Percentiles rank a stretch among this genome's conserved stretches.
Evolutionary conservation across 2,329 filamentous ascomycete genomes (phyloP).

Genomic region (Cercospora sp.): DNA sequence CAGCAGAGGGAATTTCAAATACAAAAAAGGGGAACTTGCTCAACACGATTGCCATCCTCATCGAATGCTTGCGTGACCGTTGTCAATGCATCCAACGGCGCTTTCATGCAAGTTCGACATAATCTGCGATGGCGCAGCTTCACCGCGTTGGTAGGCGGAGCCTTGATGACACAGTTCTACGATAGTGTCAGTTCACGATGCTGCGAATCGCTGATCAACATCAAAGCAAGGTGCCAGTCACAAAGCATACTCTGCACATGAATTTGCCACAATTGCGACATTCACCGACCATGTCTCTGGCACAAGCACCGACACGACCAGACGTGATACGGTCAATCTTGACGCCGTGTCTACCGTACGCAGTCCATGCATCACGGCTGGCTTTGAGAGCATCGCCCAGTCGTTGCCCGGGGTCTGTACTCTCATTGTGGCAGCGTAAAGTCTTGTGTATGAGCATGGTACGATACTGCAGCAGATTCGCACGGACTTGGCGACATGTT

Average conservation of each 20-base stretch:
- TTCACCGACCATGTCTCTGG: slow-evolving; percentile 80
- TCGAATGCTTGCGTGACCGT: slow-evolving; percentile 34
- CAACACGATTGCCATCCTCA: slow-evolving; percentile 16
- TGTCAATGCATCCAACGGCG: slow-evolving; percentile 59
- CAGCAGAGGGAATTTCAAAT: neutral
- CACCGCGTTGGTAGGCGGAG: slow-evolving; percentile 66
- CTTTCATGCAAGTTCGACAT: slow-evolving; percentile 71
- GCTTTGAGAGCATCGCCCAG: slow-evolving; percentile 45
- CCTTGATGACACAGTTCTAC: slow-evolving; percentile 88
- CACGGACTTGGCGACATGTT: slow-evolving; percentile 77
- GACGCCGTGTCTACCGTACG: slow-evolving; percentile 30
- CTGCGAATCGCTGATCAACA: neutral
- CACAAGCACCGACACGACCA: slow-evolving; percentile 75
- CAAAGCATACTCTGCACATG: slow-evolving; percentile 70
- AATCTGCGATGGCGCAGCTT: slow-evolving; percentile 77
- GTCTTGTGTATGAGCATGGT: slow-evolving; percentile 71
- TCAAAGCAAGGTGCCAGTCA: neutral
- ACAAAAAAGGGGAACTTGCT: slow-evolving; percentile 13
- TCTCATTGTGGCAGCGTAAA: slow-evolving; percentile 76
- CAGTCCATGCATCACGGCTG: slow-evolving; percentile 32
- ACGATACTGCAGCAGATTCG: slow-evolving; percentile 76
- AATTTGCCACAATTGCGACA: slow-evolving; percentile 76
- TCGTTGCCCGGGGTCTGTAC: slow-evolving; percentile 54
- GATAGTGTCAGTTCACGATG: slow-evolving; percentile 13
- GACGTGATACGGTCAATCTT: slow-evolving; percentile 50